Base-by-base conservation (phyloP, 768 basidiomycete genomes). In the Glaciozyma martinii region DNA sequence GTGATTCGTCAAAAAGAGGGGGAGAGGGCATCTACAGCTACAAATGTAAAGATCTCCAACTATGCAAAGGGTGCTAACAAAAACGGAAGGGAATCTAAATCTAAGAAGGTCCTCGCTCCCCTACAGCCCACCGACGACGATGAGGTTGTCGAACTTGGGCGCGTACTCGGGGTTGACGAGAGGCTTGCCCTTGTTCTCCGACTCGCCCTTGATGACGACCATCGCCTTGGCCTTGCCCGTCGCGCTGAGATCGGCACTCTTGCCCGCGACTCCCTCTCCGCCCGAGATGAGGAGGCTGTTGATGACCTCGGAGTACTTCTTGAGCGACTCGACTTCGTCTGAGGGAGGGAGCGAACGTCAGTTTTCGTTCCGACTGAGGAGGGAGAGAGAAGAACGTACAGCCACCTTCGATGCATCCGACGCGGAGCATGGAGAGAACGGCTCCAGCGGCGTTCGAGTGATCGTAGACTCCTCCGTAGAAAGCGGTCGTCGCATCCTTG, bases 371-470 rank as follows among this genome's bases (percentile, higher is more conserved):
- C 7, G 30, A 30, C 2, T 18, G 12, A 25, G 13, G 19, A 56
- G 37, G 4, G 16, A 15, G 44, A 47, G 46, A 49, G 12, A 37
- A 10, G 9, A 76, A 75, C 75, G 86, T 84, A 71, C 84, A 80
- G 46, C 86, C 85, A 13, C 84, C 86, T 47, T 81, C 80, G 53
- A 87, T 78, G 60, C 85, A 79, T 65, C 85, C 86, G 68, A 85
- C 82, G n/a, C 86, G 81, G 84, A 85, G 85, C 84, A 87, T 87
- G 1, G 87, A 80, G 44, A 90, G 80, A 25, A 89, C 79, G 83
- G 87, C 88, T 75, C 87, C 85, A 16, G 89, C 89, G 9, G 87
- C 88, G 75, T 88, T 87, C 12, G 86, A 88, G 74, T 91, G 89
- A 32, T 84, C 81, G 75, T 90, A 89, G 3, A 86, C 79, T 3